Percentiles rank a stretch among this genome's conserved stretches.
phyloP scores from a whole-genome alignment of 306 rosid genomes.

The Vachellia collinsii region DNA sequence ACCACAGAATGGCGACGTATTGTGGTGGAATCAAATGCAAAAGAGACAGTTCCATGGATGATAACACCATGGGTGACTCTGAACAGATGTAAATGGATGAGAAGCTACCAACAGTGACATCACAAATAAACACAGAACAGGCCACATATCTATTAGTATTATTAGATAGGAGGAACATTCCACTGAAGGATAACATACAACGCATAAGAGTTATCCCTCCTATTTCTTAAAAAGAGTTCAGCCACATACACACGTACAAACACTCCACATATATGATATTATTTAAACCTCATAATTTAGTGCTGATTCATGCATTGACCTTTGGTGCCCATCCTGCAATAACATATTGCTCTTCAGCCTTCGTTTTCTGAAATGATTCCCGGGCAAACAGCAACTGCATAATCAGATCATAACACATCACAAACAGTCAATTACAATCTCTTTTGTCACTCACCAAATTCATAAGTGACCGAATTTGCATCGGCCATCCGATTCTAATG shows the following conservation, averaged over 20 bases:
- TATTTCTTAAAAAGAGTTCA: conserved; percentile 28
- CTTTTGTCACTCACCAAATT: neutral
- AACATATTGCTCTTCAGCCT: conserved; percentile 53
- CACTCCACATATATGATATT: conserved; percentile 24
- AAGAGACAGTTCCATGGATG: too few relatives aligned
- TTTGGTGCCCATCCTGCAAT: conserved; percentile 93
- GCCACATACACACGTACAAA: conserved; percentile 7
- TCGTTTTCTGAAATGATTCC: conserved; percentile 76
- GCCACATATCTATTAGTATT: neutral
- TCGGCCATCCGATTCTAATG: conserved; percentile 15
- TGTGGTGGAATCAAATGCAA: too few relatives aligned
- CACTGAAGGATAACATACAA: neutral
- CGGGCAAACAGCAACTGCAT: conserved; percentile 68
- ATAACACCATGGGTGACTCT: neutral
- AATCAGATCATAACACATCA: conserved; percentile 13
- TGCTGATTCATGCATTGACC: conserved; percentile 73
- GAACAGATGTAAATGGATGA: neutral
- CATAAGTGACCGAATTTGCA: neutral
- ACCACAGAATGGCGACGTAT: too few relatives aligned
- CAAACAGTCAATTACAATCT: neutral
- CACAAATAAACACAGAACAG: neutral
- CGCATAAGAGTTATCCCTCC: conserved; percentile 3
- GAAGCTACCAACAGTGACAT: neutral
- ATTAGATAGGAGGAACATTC: conserved; percentile 21
- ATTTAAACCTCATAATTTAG: conserved; percentile 31